Evolutionary conservation across 768 basidiomycete species (phyloP).

Genomic region (Leccinum longicurvipes): DNA sequence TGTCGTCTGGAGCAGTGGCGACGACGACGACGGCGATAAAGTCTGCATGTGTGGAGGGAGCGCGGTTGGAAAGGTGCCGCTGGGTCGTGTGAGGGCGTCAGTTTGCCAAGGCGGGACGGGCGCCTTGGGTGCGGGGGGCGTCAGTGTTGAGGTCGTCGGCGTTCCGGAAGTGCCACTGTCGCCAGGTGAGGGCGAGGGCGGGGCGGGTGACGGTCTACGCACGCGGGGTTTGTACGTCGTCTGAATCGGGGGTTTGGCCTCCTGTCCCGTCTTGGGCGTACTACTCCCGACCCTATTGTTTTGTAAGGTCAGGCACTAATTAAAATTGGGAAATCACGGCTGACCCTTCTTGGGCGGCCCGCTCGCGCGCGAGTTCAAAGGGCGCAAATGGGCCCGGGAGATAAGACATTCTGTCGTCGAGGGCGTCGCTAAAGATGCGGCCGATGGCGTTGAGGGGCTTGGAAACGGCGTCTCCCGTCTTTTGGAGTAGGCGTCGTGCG

Average conservation of each 20-base stretch:
- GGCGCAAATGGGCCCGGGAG: slow-evolving; percentile 70
- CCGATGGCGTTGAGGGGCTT: slow-evolving; percentile 89
- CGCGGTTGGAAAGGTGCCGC: slow-evolving; percentile 10
- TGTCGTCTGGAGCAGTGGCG: slow-evolving; percentile 9
- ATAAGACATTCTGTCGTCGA: slow-evolving; percentile 66
- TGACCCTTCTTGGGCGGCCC: slow-evolving; percentile 37
- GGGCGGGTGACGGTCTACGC: slow-evolving; percentile 48
- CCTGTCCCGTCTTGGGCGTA: slow-evolving; percentile 38
- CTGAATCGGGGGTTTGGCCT: slow-evolving; percentile 35
- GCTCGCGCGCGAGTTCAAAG: slow-evolving; percentile 58
- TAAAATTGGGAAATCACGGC: background rate
- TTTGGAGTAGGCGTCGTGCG: slow-evolving; percentile 79
- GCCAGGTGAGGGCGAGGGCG: slow-evolving; percentile 12
- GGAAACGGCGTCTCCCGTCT: slow-evolving; percentile 86
- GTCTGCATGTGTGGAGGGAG: slow-evolving; percentile 29
- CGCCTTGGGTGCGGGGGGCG: slow-evolving; percentile 1
- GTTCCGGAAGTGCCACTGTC: slow-evolving; percentile 39
- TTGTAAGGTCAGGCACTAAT: background rate
- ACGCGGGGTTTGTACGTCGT: slow-evolving; percentile 78
- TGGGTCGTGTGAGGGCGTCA: background rate
- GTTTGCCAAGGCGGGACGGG: slow-evolving; percentile 4
- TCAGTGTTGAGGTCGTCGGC: background rate
- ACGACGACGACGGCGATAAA: background rate
- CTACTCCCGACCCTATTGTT: slow-evolving; percentile 27
- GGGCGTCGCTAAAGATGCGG: slow-evolving; percentile 80